Evolutionary conservation across 495 filamentous ascomycete genomes (phyloP).

Genomic region (Xylaria intraflava): DNA sequence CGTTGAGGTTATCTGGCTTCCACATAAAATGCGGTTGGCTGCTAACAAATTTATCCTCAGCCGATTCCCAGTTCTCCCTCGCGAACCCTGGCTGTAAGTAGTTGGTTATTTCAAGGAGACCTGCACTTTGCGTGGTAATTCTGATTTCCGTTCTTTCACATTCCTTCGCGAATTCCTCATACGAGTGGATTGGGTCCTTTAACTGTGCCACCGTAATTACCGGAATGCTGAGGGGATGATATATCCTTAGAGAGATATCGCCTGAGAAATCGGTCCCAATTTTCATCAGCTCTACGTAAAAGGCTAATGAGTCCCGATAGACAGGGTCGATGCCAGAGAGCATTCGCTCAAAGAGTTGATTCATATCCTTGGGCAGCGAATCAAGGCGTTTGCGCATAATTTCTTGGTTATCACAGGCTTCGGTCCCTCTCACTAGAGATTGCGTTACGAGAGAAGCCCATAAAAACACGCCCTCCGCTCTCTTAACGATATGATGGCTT

Average conservation of each 20-base stretch:
- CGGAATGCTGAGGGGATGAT: background rate
- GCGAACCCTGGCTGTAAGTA: background rate
- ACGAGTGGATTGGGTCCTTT: background rate
- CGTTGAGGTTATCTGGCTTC: background rate
- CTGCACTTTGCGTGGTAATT: background rate
- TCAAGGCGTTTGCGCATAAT: background rate
- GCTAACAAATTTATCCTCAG: background rate
- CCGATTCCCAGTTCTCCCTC: background rate
- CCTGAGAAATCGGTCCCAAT: background rate
- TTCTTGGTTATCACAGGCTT: background rate
- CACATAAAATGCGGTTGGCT: background rate
- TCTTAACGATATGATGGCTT: background rate
- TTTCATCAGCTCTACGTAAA: background rate
- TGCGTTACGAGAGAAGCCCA: background rate
- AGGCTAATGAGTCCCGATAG: background rate
- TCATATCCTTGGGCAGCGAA: background rate
- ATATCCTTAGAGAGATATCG: background rate
- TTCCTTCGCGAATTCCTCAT: background rate
- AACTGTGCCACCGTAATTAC: background rate
- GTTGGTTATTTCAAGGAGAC: slow-evolving; percentile 2
- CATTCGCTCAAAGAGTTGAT: slow-evolving; percentile 1
- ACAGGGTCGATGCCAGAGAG: background rate
- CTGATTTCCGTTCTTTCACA: background rate
- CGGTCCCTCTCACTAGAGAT: background rate
- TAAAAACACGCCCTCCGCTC: background rate